Conservation (phyloP, 345 rosid genomes). For the Euphorbia peplus region DNA sequence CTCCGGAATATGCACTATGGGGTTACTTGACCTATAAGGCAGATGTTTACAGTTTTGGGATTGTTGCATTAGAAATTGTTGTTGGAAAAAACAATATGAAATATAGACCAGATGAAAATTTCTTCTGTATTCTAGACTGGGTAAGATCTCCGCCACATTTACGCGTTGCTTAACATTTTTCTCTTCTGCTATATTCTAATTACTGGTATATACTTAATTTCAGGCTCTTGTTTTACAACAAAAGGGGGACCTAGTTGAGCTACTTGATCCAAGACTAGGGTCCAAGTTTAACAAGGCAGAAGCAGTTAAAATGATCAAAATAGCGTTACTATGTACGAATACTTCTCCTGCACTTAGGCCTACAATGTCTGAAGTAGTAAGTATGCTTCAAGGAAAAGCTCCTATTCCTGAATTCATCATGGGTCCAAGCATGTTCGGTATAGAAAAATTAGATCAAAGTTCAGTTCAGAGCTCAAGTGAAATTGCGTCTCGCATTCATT, state of each 20-base stretch:
- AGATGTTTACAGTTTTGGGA: slow-evolving; percentile 63
- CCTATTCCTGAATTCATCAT: slow-evolving; percentile 13
- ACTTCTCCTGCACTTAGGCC: slow-evolving; percentile 31
- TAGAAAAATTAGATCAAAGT: background rate
- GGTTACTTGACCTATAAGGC: slow-evolving; percentile 57
- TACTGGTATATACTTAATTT: background rate
- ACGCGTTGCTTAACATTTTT: background rate
- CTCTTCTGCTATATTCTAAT: background rate
- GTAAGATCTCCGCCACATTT: slow-evolving; percentile 22
- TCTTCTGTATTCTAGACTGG: slow-evolving; percentile 56
- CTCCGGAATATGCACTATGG: slow-evolving; percentile 68
- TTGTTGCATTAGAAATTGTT: slow-evolving; percentile 53
- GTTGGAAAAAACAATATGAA: slow-evolving; percentile 47
- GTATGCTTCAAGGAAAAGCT: slow-evolving; percentile 33
- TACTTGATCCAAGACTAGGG: slow-evolving; percentile 31
- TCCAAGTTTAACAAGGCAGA: slow-evolving; percentile 21
- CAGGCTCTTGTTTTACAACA: slow-evolving; percentile 33
- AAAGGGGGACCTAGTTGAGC: slow-evolving; percentile 27
- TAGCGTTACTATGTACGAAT: slow-evolving; percentile 31
- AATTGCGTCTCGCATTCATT: background rate
- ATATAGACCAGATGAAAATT: slow-evolving; percentile 35
- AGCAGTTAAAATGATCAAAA: slow-evolving; percentile 18
- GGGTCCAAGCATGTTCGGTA: background rate
- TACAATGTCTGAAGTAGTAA: slow-evolving; percentile 31
- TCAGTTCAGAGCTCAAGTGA: background rate